Percentiles rank a stretch among this genome's conserved stretches.
phyloP scores from a whole-genome alignment of 352 stramenopile genomes.

The Phytophthora macrochlamydospora region DNA sequence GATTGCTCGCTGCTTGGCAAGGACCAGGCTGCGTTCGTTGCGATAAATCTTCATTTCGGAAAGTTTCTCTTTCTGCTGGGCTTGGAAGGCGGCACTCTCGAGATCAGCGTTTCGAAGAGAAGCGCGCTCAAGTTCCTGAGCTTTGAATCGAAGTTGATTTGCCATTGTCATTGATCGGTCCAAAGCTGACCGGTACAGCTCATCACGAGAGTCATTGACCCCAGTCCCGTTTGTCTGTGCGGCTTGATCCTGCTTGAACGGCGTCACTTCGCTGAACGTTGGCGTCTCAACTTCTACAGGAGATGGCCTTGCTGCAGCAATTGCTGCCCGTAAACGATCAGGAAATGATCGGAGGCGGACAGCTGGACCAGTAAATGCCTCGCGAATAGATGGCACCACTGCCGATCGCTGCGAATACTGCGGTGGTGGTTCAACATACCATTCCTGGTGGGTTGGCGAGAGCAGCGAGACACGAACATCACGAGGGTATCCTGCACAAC shows the following conservation, averaged over 20 bases:
- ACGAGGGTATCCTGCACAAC: slow-evolving; percentile 20
- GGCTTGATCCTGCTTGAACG: slow-evolving; percentile 30
- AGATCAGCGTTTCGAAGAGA: slow-evolving; percentile 32
- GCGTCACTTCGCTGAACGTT: slow-evolving; percentile 34
- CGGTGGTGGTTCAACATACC: slow-evolving; percentile 9
- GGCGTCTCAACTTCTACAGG: not conserved
- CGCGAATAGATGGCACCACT: not conserved
- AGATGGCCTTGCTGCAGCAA: slow-evolving; percentile 6
- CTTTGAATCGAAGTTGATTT: slow-evolving; percentile 47
- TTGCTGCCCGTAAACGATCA: slow-evolving; percentile 33
- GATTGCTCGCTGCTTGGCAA: slow-evolving; percentile 37
- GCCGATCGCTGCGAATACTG: not conserved
- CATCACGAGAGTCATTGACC: no score
- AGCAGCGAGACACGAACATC: slow-evolving; percentile 46
- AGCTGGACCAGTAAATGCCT: slow-evolving; percentile 25
- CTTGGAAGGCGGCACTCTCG: slow-evolving; percentile 19
- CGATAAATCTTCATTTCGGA: slow-evolving; percentile 29
- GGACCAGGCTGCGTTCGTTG: slow-evolving; percentile 36
- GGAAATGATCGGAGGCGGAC: slow-evolving; percentile 16
- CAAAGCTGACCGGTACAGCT: no score
- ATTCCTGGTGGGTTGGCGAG: slow-evolving; percentile 34
- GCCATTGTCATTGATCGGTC: slow-evolving; percentile 40
- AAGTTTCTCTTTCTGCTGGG: slow-evolving; percentile 26
- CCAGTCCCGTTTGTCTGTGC: slow-evolving; percentile 33
- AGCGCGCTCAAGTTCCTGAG: slow-evolving; percentile 47